A percentile compares a stretch with the other conserved stretches of the same genome.
These are phyloP conservation scores for Fonsecaea nubica DNA, from an alignment of 2,329 filamentous ascomycete genomes.

Conservation along the genomic window DNA sequence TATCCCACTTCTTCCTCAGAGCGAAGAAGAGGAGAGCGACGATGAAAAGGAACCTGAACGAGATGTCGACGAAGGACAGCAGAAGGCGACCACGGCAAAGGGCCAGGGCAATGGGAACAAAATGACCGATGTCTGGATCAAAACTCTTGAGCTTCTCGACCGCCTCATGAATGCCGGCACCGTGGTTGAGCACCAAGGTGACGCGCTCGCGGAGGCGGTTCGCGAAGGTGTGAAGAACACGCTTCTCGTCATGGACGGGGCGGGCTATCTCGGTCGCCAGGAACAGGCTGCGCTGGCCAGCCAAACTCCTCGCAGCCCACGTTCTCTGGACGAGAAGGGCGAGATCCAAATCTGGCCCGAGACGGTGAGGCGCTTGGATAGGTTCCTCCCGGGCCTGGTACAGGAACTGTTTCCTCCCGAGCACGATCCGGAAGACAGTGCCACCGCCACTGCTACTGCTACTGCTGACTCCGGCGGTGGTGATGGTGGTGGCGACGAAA, in stretches of 20 bases:
- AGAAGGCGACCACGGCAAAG: neutral
- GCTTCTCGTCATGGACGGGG: conserved; percentile 90
- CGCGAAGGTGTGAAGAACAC: conserved; percentile 97
- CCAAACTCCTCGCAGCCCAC: conserved; percentile 7
- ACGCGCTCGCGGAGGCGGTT: conserved; percentile 82
- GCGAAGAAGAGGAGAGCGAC: neutral
- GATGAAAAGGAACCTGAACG: neutral
- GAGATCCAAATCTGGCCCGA: conserved; percentile 65
- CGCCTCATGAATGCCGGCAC: conserved; percentile 80
- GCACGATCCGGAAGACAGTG: neutral
- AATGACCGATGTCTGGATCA: conserved; percentile 83
- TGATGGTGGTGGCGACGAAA: conserved; percentile 1
- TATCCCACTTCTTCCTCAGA: conserved; percentile 67
- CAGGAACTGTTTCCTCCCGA: conserved; percentile 37
- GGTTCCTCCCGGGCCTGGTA: conserved; percentile 67
- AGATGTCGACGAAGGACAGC: conserved; percentile 4
- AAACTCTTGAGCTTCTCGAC: conserved; percentile 93
- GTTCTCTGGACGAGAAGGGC: conserved; percentile 46
- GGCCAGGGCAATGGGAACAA: conserved; percentile 1
- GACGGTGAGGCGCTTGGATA: conserved; percentile 65
- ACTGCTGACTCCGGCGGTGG: neutral
- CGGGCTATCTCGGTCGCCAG: conserved; percentile 70
- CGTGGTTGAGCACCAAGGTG: conserved; percentile 29
- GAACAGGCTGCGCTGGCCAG: conserved; percentile 7
- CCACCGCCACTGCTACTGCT: neutral